Conservation (phyloP, 139 green algal genomes). For the Nannochloris sp. region DNA sequence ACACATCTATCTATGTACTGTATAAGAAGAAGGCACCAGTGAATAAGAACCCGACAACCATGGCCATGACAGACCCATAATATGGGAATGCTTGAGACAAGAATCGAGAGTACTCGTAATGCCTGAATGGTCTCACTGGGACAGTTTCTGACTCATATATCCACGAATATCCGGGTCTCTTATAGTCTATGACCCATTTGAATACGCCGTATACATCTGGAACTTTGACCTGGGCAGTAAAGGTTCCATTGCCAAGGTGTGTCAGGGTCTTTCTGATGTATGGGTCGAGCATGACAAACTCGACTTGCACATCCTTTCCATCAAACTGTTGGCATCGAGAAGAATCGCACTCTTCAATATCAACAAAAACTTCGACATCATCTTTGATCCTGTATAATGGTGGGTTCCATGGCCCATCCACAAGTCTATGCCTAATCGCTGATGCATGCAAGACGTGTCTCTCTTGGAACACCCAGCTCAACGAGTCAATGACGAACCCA, state of each 20-base stretch:
- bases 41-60: constrained; percentile 66
- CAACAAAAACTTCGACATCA: constrained; percentile 52
- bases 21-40: constrained; percentile 64
- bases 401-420: constrained; percentile 16
- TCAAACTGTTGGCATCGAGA: constrained; percentile 47
- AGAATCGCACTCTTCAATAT: constrained; percentile 55
- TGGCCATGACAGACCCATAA: constrained; percentile 58
- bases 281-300: constrained; percentile 93
- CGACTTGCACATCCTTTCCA: constrained; percentile 78
- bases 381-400: constrained; percentile 53
- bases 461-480: constrained; percentile 71
- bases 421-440: constrained; percentile 38
- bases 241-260: constrained; percentile 45
- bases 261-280: constrained; percentile 68
- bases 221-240: constrained; percentile 45
- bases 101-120: constrained; percentile 95
- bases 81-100: constrained; percentile 70
- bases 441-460: constrained; percentile 52
- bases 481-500: constrained; percentile 46
- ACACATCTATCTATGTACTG: constrained; percentile 15
- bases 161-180: constrained; percentile 58
- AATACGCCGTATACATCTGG: constrained; percentile 96
- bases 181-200: constrained; percentile 91
- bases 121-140: constrained; percentile 82
- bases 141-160: constrained; percentile 58